Base-by-base conservation (phyloP, 108 stramenopile species). In the Cyclostephanos invisitatus region DNA sequence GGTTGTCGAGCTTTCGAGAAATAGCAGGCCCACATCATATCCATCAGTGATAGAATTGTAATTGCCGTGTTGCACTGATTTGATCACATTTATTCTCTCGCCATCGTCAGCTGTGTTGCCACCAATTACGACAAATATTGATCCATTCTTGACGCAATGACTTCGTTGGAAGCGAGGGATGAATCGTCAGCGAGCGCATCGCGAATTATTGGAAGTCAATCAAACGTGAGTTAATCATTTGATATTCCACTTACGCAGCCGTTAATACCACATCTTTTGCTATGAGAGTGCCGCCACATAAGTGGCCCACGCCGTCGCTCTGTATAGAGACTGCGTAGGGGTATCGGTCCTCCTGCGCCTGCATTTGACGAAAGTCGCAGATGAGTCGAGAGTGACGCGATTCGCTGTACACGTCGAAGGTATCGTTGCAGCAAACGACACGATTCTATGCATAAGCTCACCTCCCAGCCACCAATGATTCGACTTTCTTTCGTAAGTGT, bases 271-370 rank as follows among this genome's bases (percentile, higher is more conserved):
- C 49, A 36, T 67, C 66, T 54, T 35, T 51, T 29, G 68, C 86
- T 85, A 85, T 86, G 84, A 89, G 61, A 7, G 79, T 47, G 49
- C 88, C 88, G 36, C 85, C 88, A 62, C 88, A 89, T 11, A 64
- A 47, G 47, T 67, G 66, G 5, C 21, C 18, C 7, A 75, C 70
- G 9, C 36, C 22, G 24, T 32, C 49, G 35, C 79, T 70, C 51
- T 73, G 32, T 25, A 80, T 36, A 2, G 82, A 55, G 27, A 85
- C 84, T 38, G 73, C 55, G 51, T 81, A 87, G 0, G 82, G 79
- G 60, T 81, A 87, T 17, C 84, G 78, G 38, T 35, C 67, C 3
- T 65, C 36, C 2, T 35, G 27, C 11, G 86, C 74, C 59, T 70
- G 7, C 44, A 42, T 24, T 63, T n/a, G n/a, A n/a, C n/a, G n/a